Evolutionary conservation across 208 protist species (phyloP).

Genomic region (Acanthamoeba royreba): DNA sequence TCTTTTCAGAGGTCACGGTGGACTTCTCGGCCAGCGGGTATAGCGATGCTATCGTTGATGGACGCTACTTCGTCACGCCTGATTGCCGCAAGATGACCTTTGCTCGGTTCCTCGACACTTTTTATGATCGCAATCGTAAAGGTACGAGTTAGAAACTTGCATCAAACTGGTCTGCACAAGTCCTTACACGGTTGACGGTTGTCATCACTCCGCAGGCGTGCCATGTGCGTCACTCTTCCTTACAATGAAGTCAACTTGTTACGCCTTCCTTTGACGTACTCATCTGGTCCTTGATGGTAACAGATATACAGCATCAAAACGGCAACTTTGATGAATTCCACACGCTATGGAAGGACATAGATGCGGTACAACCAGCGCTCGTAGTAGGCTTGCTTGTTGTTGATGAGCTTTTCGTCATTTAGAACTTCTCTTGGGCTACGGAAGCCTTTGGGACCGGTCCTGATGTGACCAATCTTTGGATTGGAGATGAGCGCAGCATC

Average conservation of each 20-base stretch:
- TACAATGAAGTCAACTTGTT: neutral
- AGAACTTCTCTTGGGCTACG: conserved; percentile 38
- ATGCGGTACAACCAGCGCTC: too few relatives aligned
- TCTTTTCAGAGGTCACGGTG: neutral
- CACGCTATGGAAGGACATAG: conserved; percentile 55
- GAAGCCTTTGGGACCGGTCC: neutral
- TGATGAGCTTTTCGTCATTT: too few relatives aligned
- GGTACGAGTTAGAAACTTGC: neutral
- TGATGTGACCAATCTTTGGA: conserved; percentile 73
- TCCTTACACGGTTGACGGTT: neutral
- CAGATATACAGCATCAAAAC: conserved; percentile 47
- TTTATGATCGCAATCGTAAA: neutral
- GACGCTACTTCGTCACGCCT: conserved; percentile 58
- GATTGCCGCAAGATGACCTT: conserved; percentile 54
- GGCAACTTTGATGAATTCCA: conserved; percentile 56
- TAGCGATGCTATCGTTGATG: conserved; percentile 52
- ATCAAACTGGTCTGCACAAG: neutral
- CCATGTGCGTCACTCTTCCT: neutral
- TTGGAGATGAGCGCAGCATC: conserved; percentile 58
- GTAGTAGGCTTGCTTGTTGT: too few relatives aligned
- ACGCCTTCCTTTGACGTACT: conserved; percentile 33
- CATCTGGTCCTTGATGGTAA: neutral
- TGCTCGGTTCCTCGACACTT: conserved; percentile 29
- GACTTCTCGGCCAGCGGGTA: conserved; percentile 53
- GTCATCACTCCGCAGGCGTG: neutral